Evolutionary conservation across 148 eudicot genomes (phyloP).

Genomic region (Euryodendron excelsum): DNA sequence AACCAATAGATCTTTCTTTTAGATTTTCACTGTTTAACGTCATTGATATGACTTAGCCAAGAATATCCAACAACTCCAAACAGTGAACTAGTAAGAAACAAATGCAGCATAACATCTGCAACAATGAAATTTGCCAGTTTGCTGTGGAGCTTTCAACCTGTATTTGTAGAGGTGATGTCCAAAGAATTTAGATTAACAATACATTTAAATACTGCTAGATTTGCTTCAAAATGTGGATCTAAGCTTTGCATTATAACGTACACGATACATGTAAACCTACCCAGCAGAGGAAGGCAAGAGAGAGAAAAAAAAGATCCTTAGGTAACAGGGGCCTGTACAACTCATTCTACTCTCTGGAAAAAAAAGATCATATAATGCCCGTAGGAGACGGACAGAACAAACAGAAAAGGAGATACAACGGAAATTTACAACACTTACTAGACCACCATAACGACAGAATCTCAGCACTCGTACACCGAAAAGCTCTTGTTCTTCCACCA

Average conservation of each 20-base stretch:
- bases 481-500: conserved; percentile 68
- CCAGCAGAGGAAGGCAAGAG: conserved; percentile 10
- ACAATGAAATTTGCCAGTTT: no score
- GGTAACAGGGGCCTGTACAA: conserved; percentile 49
- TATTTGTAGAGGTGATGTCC: background rate
- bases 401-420: conserved; percentile 18
- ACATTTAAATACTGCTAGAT: background rate
- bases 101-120: no score
- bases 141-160: background rate
- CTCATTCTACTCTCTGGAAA: conserved; percentile 25
- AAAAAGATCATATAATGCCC: conserved; percentile 8
- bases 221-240: conserved; percentile 7
- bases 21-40: no score
- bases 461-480: conserved; percentile 53
- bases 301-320: conserved; percentile 14
- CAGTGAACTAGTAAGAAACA: no score
- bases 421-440: conserved; percentile 36
- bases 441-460: background rate
- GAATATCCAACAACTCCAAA: no score
- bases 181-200: background rate
- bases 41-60: no score
- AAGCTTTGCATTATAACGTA: background rate
- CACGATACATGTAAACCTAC: background rate
- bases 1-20: no score
- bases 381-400: no score